Conservation (phyloP, 441 rosid species). For the Mallotus japonicus region DNA sequence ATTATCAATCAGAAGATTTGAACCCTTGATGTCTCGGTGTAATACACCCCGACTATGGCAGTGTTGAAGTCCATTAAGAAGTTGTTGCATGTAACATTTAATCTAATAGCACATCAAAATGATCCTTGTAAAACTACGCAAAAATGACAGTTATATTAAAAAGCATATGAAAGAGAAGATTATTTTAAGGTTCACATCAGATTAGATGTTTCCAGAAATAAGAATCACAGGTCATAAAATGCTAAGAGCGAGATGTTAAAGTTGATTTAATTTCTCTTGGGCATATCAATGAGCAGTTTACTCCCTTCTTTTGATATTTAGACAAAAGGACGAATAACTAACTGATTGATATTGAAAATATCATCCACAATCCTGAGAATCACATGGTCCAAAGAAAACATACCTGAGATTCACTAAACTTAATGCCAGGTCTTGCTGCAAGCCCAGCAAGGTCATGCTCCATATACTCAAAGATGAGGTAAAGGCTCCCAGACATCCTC, state of each 20-base stretch:
- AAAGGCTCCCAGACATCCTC: constrained; percentile 73
- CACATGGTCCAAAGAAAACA: background rate
- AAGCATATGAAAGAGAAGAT: background rate
- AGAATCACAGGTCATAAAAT: no score
- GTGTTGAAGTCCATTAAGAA: constrained; percentile 78
- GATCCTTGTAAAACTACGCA: background rate
- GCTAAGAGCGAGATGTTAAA: no score
- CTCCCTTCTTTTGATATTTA: background rate
- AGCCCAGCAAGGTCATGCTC: constrained; percentile 94
- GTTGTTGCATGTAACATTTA: constrained; percentile 86
- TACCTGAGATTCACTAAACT: constrained; percentile 85
- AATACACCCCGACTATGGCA: constrained; percentile 77
- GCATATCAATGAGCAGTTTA: no score
- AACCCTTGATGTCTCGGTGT: constrained; percentile 93
- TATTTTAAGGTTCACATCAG: no score
- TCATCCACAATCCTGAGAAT: background rate
- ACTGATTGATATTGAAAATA: background rate
- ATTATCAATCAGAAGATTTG: constrained; percentile 71
- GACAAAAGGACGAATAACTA: background rate
- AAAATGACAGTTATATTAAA: background rate
- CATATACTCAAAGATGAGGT: constrained; percentile 94
- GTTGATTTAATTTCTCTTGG: no score
- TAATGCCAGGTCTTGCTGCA: constrained; percentile 64
- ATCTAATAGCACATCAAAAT: constrained; percentile 41
- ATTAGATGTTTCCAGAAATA: no score